Base-by-base conservation (phyloP, 805 yeast genomes). In the Candida gorgasii region DNA sequence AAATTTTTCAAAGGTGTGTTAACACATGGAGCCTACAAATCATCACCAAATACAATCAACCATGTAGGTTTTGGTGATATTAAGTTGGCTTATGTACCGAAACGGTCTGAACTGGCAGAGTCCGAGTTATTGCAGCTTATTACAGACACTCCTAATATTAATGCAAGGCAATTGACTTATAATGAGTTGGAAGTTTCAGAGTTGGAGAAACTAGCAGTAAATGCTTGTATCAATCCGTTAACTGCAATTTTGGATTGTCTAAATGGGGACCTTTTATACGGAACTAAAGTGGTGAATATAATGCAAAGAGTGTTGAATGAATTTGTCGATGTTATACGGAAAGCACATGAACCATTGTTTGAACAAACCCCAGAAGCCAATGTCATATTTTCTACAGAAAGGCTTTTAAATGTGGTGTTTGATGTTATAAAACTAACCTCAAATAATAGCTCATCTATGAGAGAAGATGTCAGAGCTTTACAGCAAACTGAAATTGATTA, bases 181-280 rank as follows among this genome's bases (percentile, higher is more conserved):
- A 22, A 41, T 12, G 20, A 28, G 8, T 45, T 48, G 19, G 15
- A 30, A 15, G 2, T 45, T 23, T 20, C 27, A 17, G 52, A 48
- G 18, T 67, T 82, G 50, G 84, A 82, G 52, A 93, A 92, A 60
- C 75, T 92, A 44, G 70, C 85, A 34, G 82, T 86, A 15, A 93
- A 93, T 57, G 76, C 87, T 1, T 86, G 93, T 55, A 82, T 92
- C 50, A 92, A 93, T 55, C 86, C 97, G 0, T 66, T 85, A 20
- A 86, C 97, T 0, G 84, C 96, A 0, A 66, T 89, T 16, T 63
- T 86, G 18, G 85, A 87, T 59, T 85, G 93, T 56, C 57, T 73
- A 28, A 93, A 93, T 55, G 95, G 95, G 24, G 87, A 84, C 39
- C 64, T 92, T 14, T 62, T 73, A n/a, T 54, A 63, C 13, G 65